Evolutionary conservation across 805 yeast genomes (phyloP).

Genomic region (Barnettozyma salicaria): DNA sequence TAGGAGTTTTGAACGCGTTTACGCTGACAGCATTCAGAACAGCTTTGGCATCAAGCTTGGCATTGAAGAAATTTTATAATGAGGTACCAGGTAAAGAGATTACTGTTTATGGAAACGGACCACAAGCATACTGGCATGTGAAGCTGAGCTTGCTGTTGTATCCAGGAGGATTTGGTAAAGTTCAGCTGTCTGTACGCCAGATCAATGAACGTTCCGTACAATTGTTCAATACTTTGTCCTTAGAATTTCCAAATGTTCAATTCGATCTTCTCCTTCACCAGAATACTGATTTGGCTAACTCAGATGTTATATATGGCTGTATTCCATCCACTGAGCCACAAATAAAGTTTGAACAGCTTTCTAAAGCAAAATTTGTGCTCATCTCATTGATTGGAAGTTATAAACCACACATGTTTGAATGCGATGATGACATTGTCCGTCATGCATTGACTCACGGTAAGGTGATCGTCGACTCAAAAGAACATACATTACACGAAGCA

Average conservation of each 20-base stretch:
- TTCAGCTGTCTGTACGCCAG: conserved; percentile 42
- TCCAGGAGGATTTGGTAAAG: conserved; percentile 31
- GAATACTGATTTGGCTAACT: conserved; percentile 29
- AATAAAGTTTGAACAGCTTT: conserved; percentile 32
- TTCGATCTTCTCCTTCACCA: conserved; percentile 22
- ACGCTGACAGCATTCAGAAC: conserved; percentile 63
- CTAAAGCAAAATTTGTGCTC: conserved; percentile 30
- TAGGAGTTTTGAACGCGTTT: conserved; percentile 52
- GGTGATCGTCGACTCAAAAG: conserved; percentile 54
- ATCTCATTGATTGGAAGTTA: conserved; percentile 62
- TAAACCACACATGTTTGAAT: conserved; percentile 61
- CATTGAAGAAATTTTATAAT: conserved; percentile 34
- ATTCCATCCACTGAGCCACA: conserved; percentile 49
- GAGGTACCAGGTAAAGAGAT: conserved; percentile 21
- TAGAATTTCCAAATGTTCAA: conserved; percentile 27
- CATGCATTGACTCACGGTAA: conserved; percentile 33
- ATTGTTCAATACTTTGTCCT: conserved; percentile 24
- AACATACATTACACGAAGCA: conserved; percentile 52
- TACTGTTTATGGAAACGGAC: conserved; percentile 54
- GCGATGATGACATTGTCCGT: conserved; percentile 39
- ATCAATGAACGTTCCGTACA: conserved; percentile 31
- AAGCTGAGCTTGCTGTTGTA: conserved; percentile 38
- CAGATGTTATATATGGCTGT: conserved; percentile 53
- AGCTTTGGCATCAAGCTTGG: conserved; percentile 49
- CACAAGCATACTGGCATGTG: conserved; percentile 62